Evolutionary conservation across 2,329 filamentous ascomycete species (phyloP), one percentile per base, ranked within the genome.

Genomic region (Hypoxylon sp.): DNA sequence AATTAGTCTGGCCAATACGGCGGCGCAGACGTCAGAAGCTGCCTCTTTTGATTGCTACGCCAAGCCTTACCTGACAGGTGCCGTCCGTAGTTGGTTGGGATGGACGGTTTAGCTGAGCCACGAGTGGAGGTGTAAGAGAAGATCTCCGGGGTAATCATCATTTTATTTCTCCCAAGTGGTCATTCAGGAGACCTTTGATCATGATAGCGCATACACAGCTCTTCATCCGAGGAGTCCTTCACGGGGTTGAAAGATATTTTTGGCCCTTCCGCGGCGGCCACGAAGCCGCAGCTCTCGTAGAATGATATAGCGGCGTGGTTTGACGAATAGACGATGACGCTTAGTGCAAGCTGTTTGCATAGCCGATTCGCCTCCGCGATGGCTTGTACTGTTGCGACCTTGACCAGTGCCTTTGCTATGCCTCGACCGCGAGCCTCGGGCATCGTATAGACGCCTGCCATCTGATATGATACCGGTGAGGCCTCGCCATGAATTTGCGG

Each of bases 371-470:
- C 65, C 37, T 70, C 56, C 32, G 53, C 50, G 30, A 53, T 24
- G 4, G 74, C 75, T 53, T 71, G 67, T 37, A 70, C 64, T 26
- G 74, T 67, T 15, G 73, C 74, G 10, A 62, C 68, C 30, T 70
- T 68, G 49, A 78, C 71, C 24, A 80, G 67, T 1, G 68, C 68
- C 57, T 73, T 73, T 8, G 74, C 78, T 30, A 79, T 67, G 8
- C 78, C 78, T 50, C 71, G 71, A 0, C 77, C 73, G 13, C 78
- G 76, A 56, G 73, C 73, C 50, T 75, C 70, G 37, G 77, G 76
- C n/a, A 70, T 60, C 7, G 76, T 79, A 59, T 77, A 80, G 62
- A 80, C 75, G 19, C 73, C 78, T 51, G 76, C 74, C 41, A 80
- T 70, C 34, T 76, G 72, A 59, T 71, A 79, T 57, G 73, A 71